A percentile compares a stretch with the other conserved stretches of the same genome.
phyloP scores from a whole-genome alignment of 169 alveolate genomes.

The Theileria orientalis region DNA sequence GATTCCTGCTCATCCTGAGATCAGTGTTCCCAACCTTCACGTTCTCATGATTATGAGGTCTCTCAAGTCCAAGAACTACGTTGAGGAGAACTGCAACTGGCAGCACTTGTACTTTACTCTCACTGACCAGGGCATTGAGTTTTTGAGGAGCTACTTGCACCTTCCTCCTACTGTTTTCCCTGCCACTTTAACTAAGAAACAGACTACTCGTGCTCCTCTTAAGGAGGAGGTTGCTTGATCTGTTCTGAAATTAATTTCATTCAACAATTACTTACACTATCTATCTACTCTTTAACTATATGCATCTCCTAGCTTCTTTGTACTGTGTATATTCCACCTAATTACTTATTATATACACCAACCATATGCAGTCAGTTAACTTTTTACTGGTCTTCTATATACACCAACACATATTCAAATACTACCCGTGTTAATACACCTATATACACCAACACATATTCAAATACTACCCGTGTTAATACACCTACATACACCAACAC shows the following conservation, averaged over 20 bases:
- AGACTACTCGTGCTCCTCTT: conserved; percentile 58
- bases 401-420: too few relatives aligned
- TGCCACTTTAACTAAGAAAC: conserved; percentile 89
- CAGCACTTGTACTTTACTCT: conserved; percentile 85
- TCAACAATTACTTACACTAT: not conserved
- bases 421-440: too few relatives aligned
- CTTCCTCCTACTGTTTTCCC: conserved; percentile 93
- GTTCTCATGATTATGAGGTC: conserved; percentile 87
- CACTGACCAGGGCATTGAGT: conserved; percentile 87
- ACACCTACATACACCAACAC: too few relatives aligned
- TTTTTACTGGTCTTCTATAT: too few relatives aligned
- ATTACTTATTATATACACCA: too few relatives aligned
- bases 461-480: too few relatives aligned
- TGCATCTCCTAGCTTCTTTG: too few relatives aligned
- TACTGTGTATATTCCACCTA: too few relatives aligned
- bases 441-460: too few relatives aligned
- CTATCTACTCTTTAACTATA: too few relatives aligned
- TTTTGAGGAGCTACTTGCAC: conserved; percentile 82
- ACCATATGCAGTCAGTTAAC: too few relatives aligned
- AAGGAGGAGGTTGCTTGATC: conserved; percentile 53
- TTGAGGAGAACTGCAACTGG: conserved; percentile 89
- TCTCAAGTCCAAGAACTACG: conserved; percentile 83
- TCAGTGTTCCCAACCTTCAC: conserved; percentile 86
- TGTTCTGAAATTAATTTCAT: not conserved
- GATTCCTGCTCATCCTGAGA: conserved; percentile 81